Percentiles rank a stretch among this genome's conserved stretches.
Conservation (phyloP, 2,329 filamentous ascomycete species). For the Colletotrichum scovillei region DNA sequence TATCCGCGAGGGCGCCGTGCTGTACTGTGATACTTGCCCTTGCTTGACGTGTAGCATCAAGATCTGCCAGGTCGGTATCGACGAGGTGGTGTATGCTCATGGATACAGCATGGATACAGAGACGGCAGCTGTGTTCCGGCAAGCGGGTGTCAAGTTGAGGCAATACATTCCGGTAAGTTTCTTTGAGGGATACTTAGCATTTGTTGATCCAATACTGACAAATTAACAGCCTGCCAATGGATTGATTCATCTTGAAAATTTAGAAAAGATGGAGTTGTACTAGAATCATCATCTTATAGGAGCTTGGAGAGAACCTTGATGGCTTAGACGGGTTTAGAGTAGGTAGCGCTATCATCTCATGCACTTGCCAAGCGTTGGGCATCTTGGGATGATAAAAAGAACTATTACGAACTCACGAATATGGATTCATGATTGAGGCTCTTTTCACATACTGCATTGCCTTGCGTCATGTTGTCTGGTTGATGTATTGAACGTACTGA, state of each 20-base stretch:
- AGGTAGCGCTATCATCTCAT: background rate
- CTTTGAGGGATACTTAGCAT: conserved; percentile 1
- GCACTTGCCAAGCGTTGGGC: background rate
- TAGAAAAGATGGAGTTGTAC: conserved; percentile 63
- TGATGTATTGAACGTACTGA: background rate
- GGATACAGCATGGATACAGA: conserved; percentile 94
- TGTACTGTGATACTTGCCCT: conserved; percentile 97
- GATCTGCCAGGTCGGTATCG: conserved; percentile 95
- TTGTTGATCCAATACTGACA: conserved; percentile 34
- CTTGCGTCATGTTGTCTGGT: background rate
- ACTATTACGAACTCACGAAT: background rate
- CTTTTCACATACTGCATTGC: background rate
- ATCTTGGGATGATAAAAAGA: background rate
- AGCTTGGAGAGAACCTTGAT: background rate
- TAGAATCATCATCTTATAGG: background rate
- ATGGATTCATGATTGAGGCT: background rate
- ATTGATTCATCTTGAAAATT: conserved; percentile 71
- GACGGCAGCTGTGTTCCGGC: conserved; percentile 82
- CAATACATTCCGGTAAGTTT: conserved; percentile 85
- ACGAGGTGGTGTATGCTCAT: conserved; percentile 93
- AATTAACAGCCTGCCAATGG: conserved; percentile 69
- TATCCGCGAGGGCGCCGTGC: conserved; percentile 81
- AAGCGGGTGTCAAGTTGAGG: conserved; percentile 85
- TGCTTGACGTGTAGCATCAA: conserved; percentile 99
- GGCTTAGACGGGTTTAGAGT: background rate